A percentile compares a stretch with the other conserved stretches of the same genome.
Conservation (phyloP, 176 grass and related monocot genomes). For the Carex kokanica region DNA sequence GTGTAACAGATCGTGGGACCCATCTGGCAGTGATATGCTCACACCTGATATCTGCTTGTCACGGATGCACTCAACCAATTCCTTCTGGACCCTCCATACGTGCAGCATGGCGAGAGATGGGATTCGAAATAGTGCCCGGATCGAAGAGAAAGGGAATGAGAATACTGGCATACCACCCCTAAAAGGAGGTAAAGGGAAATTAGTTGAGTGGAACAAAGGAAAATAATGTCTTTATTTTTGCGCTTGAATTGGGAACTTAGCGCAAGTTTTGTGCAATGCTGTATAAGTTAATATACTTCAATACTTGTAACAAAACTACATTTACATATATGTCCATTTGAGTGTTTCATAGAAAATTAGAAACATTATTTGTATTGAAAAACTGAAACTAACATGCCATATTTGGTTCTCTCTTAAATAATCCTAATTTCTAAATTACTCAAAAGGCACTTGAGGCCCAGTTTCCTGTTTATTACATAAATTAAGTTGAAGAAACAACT, state of each 20-base stretch:
- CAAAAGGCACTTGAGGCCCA: conserved; percentile 78
- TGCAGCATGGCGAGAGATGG: conserved; percentile 47
- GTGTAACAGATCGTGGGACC: conserved; percentile 53
- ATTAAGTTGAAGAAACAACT: conserved; percentile 9
- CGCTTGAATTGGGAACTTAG: neutral
- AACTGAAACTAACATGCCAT: neutral
- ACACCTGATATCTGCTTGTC: conserved; percentile 68
- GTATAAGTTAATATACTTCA: too few species aligned
- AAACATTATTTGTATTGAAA: neutral
- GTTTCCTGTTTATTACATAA: conserved; percentile 47
- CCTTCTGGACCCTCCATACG: conserved; percentile 88
- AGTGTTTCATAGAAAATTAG: too few species aligned
- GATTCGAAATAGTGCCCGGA: neutral
- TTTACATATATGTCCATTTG: too few species aligned
- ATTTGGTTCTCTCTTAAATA: neutral
- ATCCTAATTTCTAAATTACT: conserved; percentile 4
- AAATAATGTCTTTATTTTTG: neutral
- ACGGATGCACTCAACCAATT: conserved; percentile 77
- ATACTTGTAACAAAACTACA: too few species aligned
- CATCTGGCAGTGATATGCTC: conserved; percentile 67
- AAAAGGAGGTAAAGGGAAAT: neutral
- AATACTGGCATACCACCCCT: neutral
- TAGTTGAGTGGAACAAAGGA: neutral
- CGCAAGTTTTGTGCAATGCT: too few species aligned
- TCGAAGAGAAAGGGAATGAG: neutral